These are phyloP conservation scores for Aspergillus sclerotialis DNA, from an alignment of 2,329 filamentous ascomycete genomes.

Conservation along the genomic window DNA sequence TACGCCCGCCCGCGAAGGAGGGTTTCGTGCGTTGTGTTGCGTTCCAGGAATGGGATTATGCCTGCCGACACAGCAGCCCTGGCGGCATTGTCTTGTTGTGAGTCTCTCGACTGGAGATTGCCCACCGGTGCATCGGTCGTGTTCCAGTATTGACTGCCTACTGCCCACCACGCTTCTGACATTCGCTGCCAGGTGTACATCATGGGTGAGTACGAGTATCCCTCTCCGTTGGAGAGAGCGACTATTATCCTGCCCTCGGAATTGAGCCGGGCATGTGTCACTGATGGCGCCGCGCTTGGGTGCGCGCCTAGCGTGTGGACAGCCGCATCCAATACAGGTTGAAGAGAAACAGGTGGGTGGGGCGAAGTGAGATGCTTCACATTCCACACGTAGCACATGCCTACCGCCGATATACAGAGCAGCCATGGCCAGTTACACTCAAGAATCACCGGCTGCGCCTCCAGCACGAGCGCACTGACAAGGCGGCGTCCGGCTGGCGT, in stretches of 20 bases:
- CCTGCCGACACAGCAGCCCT: constrained; percentile 68
- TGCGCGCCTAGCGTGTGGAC: constrained; percentile 71
- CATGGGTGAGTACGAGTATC: constrained; percentile 76
- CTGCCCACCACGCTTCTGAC: constrained; percentile 97
- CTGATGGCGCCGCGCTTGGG: constrained; percentile 69
- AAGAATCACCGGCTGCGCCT: constrained; percentile 88
- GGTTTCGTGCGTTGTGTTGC: constrained; percentile 90
- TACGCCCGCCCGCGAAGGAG: constrained; percentile 87
- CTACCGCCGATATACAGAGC: constrained; percentile 79
- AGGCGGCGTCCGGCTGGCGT: constrained; percentile 82
- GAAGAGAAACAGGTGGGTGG: constrained; percentile 83
- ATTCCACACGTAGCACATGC: constrained; percentile 91
- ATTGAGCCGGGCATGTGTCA: constrained; percentile 88
- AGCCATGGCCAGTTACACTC: constrained; percentile 87
- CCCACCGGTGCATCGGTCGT: constrained; percentile 86
- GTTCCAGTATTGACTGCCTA: constrained; percentile 98
- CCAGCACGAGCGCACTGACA: constrained; percentile 75
- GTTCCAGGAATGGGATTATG: constrained; percentile 86
- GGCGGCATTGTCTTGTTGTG: constrained; percentile 50
- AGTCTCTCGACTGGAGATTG: constrained; percentile 65
- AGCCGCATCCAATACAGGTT: constrained; percentile 81
- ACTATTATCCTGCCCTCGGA: constrained; percentile 78
- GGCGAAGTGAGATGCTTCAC: constrained; percentile 73
- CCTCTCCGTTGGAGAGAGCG: constrained; percentile 91
- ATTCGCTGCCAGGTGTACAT: constrained; percentile 92